phyloP scores from a whole-genome alignment of 495 filamentous ascomycete species.

The Neurospora sp. region DNA sequence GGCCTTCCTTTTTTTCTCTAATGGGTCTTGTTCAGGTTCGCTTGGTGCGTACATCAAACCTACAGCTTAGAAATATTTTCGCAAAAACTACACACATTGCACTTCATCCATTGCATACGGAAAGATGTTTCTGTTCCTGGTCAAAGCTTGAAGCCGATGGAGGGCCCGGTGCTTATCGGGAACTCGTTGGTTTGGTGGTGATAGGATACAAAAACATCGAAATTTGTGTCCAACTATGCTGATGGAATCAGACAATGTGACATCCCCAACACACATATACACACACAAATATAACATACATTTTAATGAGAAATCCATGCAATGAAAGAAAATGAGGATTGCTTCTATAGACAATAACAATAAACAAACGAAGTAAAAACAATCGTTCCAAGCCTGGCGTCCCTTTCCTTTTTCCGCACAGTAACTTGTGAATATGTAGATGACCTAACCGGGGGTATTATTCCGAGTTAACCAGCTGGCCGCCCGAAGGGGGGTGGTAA shows the following conservation, averaged over 20 bases:
- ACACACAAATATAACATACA: not conserved
- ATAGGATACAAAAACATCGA: not conserved
- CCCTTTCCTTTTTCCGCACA: not conserved
- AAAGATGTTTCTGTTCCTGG: not conserved
- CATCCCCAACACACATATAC: not conserved
- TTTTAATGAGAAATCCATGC: not conserved
- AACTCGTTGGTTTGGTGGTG: not conserved
- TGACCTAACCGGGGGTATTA: not conserved
- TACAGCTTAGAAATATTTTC: not conserved
- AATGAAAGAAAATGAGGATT: not conserved
- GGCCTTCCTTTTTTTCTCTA: constrained; percentile 7
- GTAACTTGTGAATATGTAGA: not conserved
- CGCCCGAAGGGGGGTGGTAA: not conserved
- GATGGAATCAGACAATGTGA: not conserved
- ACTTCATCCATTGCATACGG: not conserved
- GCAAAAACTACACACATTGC: not conserved
- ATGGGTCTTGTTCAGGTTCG: constrained; percentile 25
- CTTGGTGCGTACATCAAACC: constrained; percentile 26
- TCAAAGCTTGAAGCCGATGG: not conserved
- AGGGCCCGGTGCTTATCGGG: not conserved
- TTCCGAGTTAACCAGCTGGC: not conserved
- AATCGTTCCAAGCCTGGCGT: not conserved
- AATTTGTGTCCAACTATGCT: not conserved
- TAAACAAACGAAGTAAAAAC: not conserved
- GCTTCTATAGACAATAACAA: not conserved